Conservation (phyloP, 2,329 filamentous ascomycete species). For the Zasmidium citrigriseum region DNA sequence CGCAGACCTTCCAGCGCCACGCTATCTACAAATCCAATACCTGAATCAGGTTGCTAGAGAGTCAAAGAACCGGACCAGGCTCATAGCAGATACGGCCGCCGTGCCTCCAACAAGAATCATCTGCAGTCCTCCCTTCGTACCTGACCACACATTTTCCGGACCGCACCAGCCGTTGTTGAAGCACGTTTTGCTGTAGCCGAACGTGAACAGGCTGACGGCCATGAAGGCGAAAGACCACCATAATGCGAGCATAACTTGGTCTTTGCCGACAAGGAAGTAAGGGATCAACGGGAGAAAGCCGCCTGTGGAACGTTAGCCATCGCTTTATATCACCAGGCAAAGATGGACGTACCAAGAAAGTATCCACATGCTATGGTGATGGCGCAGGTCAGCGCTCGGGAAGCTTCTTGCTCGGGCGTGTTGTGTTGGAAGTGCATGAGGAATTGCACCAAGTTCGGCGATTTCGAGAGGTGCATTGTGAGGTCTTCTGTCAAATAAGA, state of each 20-base stretch:
- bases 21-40: slow-evolving; percentile 1
- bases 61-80: slow-evolving; percentile 27
- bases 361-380: slow-evolving; percentile 68
- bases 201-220: slow-evolving; percentile 59
- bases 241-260: slow-evolving; percentile 49
- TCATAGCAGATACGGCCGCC: slow-evolving; percentile 66
- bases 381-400: slow-evolving; percentile 54
- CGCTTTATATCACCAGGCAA: neutral
- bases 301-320: neutral
- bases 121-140: slow-evolving; percentile 61
- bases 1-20: slow-evolving; percentile 1
- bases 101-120: slow-evolving; percentile 66
- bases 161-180: slow-evolving; percentile 43
- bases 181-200: slow-evolving; percentile 64
- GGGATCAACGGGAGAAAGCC: slow-evolving; percentile 69
- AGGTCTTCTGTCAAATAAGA: slow-evolving; percentile 20
- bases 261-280: slow-evolving; percentile 59
- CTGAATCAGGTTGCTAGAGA: slow-evolving; percentile 5
- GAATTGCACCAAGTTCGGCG: slow-evolving; percentile 43
- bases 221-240: slow-evolving; percentile 63
- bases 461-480: slow-evolving; percentile 18
- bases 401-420: slow-evolving; percentile 41
- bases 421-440: slow-evolving; percentile 51
- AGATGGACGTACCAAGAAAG: slow-evolving; percentile 54
- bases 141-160: slow-evolving; percentile 44